Percentiles rank a stretch among this genome's conserved stretches.
These are phyloP conservation scores for Ogataea chonburiensis DNA, from an alignment of 805 yeast species.

Conservation along the genomic window DNA sequence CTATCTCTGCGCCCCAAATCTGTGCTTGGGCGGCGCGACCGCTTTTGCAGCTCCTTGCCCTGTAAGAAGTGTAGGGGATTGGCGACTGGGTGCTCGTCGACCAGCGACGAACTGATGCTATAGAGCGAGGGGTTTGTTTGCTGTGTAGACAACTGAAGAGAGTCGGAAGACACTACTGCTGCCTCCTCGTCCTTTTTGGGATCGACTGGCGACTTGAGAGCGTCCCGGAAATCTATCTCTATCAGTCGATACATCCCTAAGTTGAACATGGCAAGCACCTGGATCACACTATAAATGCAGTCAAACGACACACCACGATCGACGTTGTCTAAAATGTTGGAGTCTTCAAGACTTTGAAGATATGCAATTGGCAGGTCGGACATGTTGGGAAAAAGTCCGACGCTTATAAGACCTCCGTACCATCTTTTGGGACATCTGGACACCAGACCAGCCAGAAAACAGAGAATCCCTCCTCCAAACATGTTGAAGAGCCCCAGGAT, in stretches of 20 bases:
- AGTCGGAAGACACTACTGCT: constrained; percentile 17
- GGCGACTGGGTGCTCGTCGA: neutral
- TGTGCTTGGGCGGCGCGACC: constrained; percentile 1
- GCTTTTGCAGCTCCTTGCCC: constrained; percentile 6
- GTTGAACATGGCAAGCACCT: constrained; percentile 67
- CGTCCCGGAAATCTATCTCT: constrained; percentile 61
- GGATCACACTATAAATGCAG: constrained; percentile 70
- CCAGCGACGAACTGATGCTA: constrained; percentile 16
- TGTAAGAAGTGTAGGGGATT: constrained; percentile 7
- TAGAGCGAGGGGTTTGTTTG: constrained; percentile 3
- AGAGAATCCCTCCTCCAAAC: constrained; percentile 43
- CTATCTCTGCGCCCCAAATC: constrained; percentile 11
- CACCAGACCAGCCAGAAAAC: constrained; percentile 39
- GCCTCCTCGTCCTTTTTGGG: constrained; percentile 26
- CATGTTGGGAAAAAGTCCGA: constrained; percentile 75
- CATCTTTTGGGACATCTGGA: constrained; percentile 69
- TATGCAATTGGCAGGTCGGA: constrained; percentile 87
- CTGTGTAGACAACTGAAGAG: constrained; percentile 5
- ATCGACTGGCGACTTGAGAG: constrained; percentile 23
- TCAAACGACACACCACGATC: constrained; percentile 80
- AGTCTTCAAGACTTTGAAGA: constrained; percentile 65
- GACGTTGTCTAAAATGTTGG: constrained; percentile 58
- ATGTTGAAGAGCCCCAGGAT: constrained; percentile 47
- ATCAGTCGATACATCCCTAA: constrained; percentile 71
- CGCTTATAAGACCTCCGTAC: constrained; percentile 69